phyloP scores from a whole-genome alignment of 352 stramenopile species.

The Pythium volutum region DNA sequence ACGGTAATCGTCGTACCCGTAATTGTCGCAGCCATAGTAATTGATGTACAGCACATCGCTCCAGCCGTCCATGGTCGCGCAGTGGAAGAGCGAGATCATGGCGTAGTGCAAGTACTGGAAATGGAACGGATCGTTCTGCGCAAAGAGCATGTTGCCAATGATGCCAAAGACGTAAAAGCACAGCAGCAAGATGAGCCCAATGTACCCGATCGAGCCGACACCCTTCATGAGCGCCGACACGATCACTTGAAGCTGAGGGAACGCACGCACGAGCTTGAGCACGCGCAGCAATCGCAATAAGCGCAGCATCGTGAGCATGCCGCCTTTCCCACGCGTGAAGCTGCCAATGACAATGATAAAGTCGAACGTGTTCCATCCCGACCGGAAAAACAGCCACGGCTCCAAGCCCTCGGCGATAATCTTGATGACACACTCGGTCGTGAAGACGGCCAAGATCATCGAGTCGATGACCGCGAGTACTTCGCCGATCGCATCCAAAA shows the following conservation, averaged over 20 bases:
- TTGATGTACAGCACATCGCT: slow-evolving; percentile 90
- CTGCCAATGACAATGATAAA: slow-evolving; percentile 82
- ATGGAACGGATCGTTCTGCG: slow-evolving; percentile 85
- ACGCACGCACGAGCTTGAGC: slow-evolving; percentile 84
- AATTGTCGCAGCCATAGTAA: slow-evolving; percentile 86
- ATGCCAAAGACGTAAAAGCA: slow-evolving; percentile 92
- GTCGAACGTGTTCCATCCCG: slow-evolving; percentile 81
- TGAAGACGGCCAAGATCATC: slow-evolving; percentile 74
- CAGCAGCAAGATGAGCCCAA: slow-evolving; percentile 85
- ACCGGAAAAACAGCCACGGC: slow-evolving; percentile 74
- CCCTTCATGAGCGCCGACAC: slow-evolving; percentile 88
- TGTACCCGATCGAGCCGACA: slow-evolving; percentile 87
- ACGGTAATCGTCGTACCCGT: slow-evolving; percentile 66
- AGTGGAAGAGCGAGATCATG: slow-evolving; percentile 89
- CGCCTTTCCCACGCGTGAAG: slow-evolving; percentile 58
- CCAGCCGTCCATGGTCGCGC: slow-evolving; percentile 88
- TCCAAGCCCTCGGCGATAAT: slow-evolving; percentile 70
- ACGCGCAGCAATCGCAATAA: slow-evolving; percentile 80
- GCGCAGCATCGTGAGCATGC: slow-evolving; percentile 83
- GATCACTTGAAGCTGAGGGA: slow-evolving; percentile 88
- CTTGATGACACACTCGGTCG: slow-evolving; percentile 73
- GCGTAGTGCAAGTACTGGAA: slow-evolving; percentile 86
- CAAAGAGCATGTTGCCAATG: slow-evolving; percentile 89
- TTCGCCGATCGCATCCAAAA: slow-evolving; percentile 45
- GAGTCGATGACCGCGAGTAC: slow-evolving; percentile 53